phyloP scores from a whole-genome alignment of 2,329 filamentous ascomycete genomes.

The Neocucurbitaria cava region DNA sequence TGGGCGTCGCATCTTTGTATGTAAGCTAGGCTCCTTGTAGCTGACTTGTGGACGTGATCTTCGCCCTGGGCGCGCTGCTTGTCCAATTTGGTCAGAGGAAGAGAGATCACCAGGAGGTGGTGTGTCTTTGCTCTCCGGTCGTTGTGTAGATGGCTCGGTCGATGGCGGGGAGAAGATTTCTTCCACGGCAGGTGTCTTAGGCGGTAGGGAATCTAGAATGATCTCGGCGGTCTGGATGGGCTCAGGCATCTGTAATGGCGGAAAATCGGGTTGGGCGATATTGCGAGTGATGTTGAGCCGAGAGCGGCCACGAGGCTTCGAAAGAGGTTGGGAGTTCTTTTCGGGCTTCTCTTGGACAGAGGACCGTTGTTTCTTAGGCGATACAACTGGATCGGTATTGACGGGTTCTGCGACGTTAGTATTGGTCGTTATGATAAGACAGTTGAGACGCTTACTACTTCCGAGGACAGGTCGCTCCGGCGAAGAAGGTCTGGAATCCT shows the following conservation, averaged over 20 bases:
- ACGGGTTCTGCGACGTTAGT: constrained; percentile 53
- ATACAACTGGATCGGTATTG: constrained; percentile 56
- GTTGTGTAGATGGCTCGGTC: constrained; percentile 50
- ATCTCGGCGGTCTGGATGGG: constrained; percentile 37
- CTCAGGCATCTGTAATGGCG: constrained; percentile 27
- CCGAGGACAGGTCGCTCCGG: constrained; percentile 48
- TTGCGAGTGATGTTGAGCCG: constrained; percentile 37
- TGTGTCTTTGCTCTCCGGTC: constrained; percentile 50
- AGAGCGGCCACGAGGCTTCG: constrained; percentile 30
- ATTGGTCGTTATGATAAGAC: constrained; percentile 18
- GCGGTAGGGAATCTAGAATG: constrained; percentile 45
- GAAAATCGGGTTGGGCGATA: constrained; percentile 24
- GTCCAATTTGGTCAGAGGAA: constrained; percentile 41
- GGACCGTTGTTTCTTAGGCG: constrained; percentile 49
- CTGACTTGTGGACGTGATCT: constrained; percentile 56
- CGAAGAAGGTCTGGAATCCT: constrained; percentile 25
- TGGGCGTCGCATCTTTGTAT: constrained; percentile 58
- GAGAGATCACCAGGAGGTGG: constrained; percentile 52
- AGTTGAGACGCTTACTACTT: constrained; percentile 48
- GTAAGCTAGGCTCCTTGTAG: constrained; percentile 58
- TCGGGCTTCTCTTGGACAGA: constrained; percentile 35
- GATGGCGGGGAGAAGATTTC: constrained; percentile 54
- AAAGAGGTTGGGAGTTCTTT: constrained; percentile 30
- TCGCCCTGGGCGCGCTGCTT: constrained; percentile 50
- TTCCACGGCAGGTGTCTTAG: constrained; percentile 48